Percentiles rank a stretch among this genome's conserved stretches.
Conservation (phyloP, 2,329 filamentous ascomycete species). For the Calcarisporium arbuscula region DNA sequence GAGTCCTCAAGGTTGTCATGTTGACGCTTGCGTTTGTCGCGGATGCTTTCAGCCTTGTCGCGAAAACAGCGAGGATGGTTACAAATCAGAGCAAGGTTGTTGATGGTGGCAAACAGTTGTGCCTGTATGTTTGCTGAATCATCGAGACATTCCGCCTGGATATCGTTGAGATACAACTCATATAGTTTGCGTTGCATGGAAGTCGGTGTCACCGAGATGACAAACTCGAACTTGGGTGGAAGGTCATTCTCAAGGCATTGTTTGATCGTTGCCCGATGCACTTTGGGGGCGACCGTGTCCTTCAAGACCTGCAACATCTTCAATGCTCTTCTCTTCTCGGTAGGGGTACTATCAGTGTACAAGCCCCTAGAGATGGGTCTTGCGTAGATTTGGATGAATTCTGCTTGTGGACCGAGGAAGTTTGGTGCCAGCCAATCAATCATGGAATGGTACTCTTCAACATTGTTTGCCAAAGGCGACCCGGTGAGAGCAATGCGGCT, state of each 20-base stretch:
- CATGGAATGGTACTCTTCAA: conserved; percentile 80
- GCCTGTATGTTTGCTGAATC: conserved; percentile 7
- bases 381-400: conserved; percentile 67
- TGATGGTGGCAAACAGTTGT: conserved; percentile 31
- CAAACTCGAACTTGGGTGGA: conserved; percentile 73
- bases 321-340: conserved; percentile 52
- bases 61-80: conserved; percentile 46
- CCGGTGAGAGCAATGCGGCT: conserved; percentile 80
- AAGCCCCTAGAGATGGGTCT: conserved; percentile 69
- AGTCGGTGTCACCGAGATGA: conserved; percentile 68
- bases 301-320: conserved; percentile 67
- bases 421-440: conserved; percentile 79
- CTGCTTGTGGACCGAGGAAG: conserved; percentile 61
- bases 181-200: conserved; percentile 60
- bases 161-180: conserved; percentile 32
- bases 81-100: conserved; percentile 40
- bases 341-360: conserved; percentile 52
- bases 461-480: conserved; percentile 78
- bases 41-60: conserved; percentile 20
- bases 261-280: conserved; percentile 65
- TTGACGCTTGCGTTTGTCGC: no score
- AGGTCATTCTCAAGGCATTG: conserved; percentile 59
- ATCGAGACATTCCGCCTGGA: conserved; percentile 4
- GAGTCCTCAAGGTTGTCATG: no score
- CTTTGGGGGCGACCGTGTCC: conserved; percentile 66